These are phyloP conservation scores for Solanum bulbocastanum DNA, from an alignment of 257 asterid species.

Conservation along the genomic window DNA sequence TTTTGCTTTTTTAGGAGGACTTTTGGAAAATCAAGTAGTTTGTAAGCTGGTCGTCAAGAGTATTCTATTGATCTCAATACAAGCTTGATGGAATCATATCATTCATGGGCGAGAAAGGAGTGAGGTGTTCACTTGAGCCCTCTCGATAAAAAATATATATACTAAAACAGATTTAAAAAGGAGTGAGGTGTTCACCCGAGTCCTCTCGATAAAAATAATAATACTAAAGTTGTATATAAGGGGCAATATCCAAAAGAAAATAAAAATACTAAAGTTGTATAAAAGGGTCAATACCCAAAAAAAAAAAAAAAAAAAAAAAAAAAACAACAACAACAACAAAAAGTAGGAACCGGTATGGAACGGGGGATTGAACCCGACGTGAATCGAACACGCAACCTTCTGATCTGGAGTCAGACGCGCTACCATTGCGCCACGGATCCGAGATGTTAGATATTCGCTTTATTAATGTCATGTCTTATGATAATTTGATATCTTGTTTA, in stretches of 20 bases:
- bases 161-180: background rate
- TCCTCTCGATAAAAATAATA: no score
- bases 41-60: background rate
- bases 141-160: no score
- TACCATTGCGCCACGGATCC: constrained; percentile 94
- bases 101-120: background rate
- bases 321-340: background rate
- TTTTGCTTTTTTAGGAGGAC: background rate
- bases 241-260: no score
- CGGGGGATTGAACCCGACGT: constrained; percentile 80
- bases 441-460: background rate
- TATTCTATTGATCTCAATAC: background rate
- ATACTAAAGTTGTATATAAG: no score
- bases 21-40: background rate
- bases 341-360: background rate
- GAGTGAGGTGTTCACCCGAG: background rate
- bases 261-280: no score
- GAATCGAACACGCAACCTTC: constrained; percentile 99
- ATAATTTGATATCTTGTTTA: background rate
- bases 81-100: background rate
- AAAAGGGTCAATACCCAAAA: no score
- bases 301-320: no score
- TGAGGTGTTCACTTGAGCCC: no score
- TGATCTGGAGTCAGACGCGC: constrained; percentile 99
- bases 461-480: background rate